phyloP scores from a whole-genome alignment of 345 rosid genomes.

The Syzygium grande region DNA sequence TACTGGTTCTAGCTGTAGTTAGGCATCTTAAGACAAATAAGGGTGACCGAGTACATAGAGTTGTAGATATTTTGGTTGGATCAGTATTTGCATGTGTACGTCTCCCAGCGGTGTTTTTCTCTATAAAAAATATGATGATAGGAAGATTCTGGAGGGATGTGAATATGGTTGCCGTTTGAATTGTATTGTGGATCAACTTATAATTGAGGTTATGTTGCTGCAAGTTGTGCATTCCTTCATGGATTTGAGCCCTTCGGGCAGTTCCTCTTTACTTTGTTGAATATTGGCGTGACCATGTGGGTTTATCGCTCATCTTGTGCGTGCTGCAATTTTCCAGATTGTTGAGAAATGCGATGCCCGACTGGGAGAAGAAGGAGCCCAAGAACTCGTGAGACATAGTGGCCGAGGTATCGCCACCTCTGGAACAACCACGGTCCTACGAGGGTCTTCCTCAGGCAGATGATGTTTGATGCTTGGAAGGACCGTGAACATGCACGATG shows the following conservation, averaged over 20 bases:
- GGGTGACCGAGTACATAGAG: not conserved
- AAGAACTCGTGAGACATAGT: slow-evolving; percentile 21
- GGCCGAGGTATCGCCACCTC: slow-evolving; percentile 12
- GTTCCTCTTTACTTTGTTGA: not conserved
- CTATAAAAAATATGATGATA: not conserved
- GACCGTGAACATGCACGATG: not conserved
- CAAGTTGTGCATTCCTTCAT: not conserved
- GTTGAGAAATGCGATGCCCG: slow-evolving; percentile 26
- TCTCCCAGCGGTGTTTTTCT: not conserved
- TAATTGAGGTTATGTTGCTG: not conserved
- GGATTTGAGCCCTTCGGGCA: not conserved
- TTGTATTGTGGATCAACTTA: not conserved
- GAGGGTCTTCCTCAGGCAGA: slow-evolving; percentile 3
- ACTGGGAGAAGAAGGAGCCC: slow-evolving; percentile 13
- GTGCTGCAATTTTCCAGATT: slow-evolving; percentile 7
- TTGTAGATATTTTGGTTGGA: not conserved
- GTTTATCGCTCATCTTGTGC: not conserved
- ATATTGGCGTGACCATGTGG: not conserved
- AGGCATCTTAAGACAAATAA: not conserved
- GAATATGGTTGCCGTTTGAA: not conserved
- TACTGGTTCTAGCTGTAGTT: not conserved
- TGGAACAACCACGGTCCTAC: not conserved
- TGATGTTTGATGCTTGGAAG: not conserved
- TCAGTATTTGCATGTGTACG: not conserved
- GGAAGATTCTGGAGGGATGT: not conserved